phyloP scores from a whole-genome alignment of 495 filamentous ascomycete species.

The Penicillium fimorum region DNA sequence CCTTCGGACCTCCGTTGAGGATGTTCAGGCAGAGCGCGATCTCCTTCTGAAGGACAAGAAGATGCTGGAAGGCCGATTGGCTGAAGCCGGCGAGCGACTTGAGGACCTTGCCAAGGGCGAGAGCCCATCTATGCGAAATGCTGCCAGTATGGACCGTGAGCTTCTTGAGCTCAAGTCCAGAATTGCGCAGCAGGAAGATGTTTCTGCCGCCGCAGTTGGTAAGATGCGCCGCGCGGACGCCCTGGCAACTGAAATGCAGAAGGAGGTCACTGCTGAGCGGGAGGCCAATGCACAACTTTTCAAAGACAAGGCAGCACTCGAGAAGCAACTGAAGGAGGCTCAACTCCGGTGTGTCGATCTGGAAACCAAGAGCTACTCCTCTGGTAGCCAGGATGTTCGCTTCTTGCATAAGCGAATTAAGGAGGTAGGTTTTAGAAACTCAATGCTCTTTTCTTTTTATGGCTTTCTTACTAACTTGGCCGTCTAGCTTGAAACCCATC shows the following conservation, averaged over 20 bases:
- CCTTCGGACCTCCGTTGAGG: constrained; percentile 80
- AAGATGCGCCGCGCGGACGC: constrained; percentile 98
- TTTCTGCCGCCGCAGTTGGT: constrained; percentile 86
- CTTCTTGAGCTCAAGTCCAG: constrained; percentile 86
- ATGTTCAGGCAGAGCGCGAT: constrained; percentile 82
- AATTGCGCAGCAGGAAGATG: constrained; percentile 90
- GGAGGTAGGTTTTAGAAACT: constrained; percentile 62
- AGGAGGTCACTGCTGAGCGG: constrained; percentile 88
- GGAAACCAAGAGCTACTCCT: constrained; percentile 95
- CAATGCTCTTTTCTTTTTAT: neutral
- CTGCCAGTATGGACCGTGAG: constrained; percentile 84
- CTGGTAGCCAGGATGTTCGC: constrained; percentile 87
- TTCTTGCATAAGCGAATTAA: constrained; percentile 94
- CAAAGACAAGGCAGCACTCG: constrained; percentile 87
- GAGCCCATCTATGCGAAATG: constrained; percentile 87
- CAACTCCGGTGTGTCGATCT: constrained; percentile 88
- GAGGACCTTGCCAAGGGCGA: constrained; percentile 86
- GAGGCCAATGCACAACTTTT: constrained; percentile 80
- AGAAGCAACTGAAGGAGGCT: constrained; percentile 88
- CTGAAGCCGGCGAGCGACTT: constrained; percentile 85
- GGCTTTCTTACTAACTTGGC: constrained; percentile 18
- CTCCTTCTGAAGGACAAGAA: constrained; percentile 85
- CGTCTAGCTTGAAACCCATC: constrained; percentile 79
- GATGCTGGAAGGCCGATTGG: constrained; percentile 78
- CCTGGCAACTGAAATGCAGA: constrained; percentile 83